Conservation (phyloP, 441 rosid species). For the Eruca vesicaria region DNA sequence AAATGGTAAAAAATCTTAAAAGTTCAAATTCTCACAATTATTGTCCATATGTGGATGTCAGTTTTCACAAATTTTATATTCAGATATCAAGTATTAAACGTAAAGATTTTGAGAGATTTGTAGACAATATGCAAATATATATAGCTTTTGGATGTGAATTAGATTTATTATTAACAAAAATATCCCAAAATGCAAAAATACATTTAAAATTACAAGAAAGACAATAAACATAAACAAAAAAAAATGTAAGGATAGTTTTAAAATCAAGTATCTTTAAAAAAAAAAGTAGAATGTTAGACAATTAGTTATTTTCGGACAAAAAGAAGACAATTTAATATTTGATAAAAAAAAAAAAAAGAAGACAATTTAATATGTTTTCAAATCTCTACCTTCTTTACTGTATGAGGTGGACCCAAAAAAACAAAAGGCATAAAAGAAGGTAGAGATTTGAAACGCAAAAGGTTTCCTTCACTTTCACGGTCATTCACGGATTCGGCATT, state of each 20-base stretch:
- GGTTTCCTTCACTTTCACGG: slow-evolving; percentile 14
- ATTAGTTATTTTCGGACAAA: background rate
- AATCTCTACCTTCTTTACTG: background rate
- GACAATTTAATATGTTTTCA: background rate
- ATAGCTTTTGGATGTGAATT: background rate
- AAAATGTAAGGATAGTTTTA: background rate
- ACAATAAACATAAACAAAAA: background rate
- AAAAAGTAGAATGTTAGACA: background rate
- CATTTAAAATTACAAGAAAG: background rate
- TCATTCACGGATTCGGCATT: slow-evolving; percentile 9
- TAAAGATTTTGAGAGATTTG: background rate
- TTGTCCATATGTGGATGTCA: background rate
- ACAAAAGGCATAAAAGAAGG: background rate
- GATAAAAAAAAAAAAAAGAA: no score
- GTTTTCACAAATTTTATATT: background rate
- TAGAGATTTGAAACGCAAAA: slow-evolving; percentile 25
- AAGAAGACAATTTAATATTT: background rate
- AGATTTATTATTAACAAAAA: background rate
- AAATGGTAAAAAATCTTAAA: background rate
- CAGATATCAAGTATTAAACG: background rate
- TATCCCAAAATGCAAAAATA: background rate
- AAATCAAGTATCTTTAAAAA: no score
- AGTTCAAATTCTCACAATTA: background rate
- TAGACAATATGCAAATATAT: background rate
- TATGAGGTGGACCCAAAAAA: background rate